These are phyloP conservation scores for Heracleum sosnowskyi DNA, from an alignment of 129 eudicot genomes.

Conservation along the genomic window DNA sequence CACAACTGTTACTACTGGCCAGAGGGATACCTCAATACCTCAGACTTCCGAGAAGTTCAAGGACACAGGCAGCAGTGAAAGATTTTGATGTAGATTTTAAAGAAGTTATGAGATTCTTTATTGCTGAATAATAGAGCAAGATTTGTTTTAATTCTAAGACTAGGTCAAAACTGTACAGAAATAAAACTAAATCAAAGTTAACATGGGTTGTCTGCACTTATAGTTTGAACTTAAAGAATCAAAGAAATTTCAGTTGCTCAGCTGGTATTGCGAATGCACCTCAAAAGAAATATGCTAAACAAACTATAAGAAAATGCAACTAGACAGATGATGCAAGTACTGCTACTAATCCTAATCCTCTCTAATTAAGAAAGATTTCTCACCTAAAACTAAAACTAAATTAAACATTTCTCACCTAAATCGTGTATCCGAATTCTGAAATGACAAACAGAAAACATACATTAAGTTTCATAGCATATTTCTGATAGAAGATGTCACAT, in stretches of 20 bases:
- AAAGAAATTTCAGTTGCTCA: not conserved
- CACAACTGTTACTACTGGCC: not conserved
- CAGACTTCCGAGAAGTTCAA: not conserved
- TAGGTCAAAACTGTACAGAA: not conserved
- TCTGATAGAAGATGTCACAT: not conserved
- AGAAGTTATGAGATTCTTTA: not conserved
- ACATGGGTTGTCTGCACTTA: constrained; percentile 8
- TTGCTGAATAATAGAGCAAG: constrained; percentile 2
- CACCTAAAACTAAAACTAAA: no score
- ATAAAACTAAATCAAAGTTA: not conserved
- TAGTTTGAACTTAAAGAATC: not conserved
- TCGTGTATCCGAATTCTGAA: constrained; percentile 85
- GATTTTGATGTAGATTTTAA: not conserved
- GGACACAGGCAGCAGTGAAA: not conserved
- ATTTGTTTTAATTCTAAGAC: not conserved
- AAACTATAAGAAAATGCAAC: not conserved
- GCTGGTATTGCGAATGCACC: not conserved
- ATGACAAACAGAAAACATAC: constrained; percentile 10
- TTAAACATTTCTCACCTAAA: constrained; percentile 73
- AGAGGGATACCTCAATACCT: not conserved
- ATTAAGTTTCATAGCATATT: not conserved
- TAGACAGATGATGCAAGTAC: constrained; percentile 2
- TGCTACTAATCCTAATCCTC: not conserved
- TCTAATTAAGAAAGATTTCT: not conserved
- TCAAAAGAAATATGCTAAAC: no score